These are phyloP conservation scores for Lachnellula suecica DNA, from an alignment of 2,329 filamentous ascomycete genomes.

Conservation along the genomic window DNA sequence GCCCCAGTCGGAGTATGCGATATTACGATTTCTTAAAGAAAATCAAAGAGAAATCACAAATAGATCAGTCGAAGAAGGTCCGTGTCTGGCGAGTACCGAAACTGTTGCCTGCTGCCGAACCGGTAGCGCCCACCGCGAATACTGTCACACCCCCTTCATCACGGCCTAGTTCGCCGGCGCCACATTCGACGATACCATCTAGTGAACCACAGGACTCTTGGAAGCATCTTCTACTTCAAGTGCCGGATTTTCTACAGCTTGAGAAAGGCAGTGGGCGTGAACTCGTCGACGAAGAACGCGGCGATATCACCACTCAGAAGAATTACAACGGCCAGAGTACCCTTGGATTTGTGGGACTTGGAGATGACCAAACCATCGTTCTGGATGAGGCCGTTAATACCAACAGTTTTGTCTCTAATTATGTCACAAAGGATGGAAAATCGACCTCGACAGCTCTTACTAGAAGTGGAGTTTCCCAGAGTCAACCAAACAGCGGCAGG, in stretches of 20 bases:
- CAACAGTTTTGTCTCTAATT: conserved; percentile 57
- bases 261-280: conserved; percentile 64
- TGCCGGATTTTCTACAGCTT: conserved; percentile 61
- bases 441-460: conserved; percentile 20
- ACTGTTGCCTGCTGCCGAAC: conserved; percentile 26
- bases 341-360: conserved; percentile 65
- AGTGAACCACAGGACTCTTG: conserved; percentile 37
- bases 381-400: conserved; percentile 73
- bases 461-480: conserved; percentile 19
- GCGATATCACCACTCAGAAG: conserved; percentile 69
- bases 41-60: conserved; percentile 66
- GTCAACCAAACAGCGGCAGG: conserved; percentile 58
- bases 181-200: conserved; percentile 1
- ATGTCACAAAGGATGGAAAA: conserved; percentile 29
- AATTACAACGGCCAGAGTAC: conserved; percentile 77
- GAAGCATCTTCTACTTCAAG: conserved; percentile 44
- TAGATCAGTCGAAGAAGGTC: conserved; percentile 71
- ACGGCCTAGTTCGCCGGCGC: conserved; percentile 27
- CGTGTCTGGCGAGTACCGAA: conserved; percentile 49
- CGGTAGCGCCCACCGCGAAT: conserved; percentile 39
- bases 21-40: conserved; percentile 75
- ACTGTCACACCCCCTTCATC: conserved; percentile 39
- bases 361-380: conserved; percentile 74
- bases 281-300: conserved; percentile 48
- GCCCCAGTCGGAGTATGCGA: conserved; percentile 68